Evolutionary conservation across 2,329 filamentous ascomycete species (phyloP), one percentile per base, ranked within the genome.

Genomic region (Xylariomycetidae sp.): DNA sequence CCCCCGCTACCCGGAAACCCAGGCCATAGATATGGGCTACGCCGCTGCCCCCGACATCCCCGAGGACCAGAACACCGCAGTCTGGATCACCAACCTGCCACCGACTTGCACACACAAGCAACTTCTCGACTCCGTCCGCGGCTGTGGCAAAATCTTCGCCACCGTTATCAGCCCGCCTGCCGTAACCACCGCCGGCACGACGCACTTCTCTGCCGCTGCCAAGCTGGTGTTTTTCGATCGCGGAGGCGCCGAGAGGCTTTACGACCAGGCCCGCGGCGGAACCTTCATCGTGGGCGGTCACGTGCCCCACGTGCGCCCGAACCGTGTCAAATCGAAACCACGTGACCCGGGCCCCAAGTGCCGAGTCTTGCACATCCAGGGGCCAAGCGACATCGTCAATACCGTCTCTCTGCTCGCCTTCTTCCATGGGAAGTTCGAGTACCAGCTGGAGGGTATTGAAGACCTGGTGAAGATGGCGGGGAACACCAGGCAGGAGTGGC

Each of bases 81-180:
- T 76, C 1, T 76, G 70, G 63, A 41, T 77, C 14, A 69, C 65
- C 3, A 67, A 70, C 31, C 59, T 77, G 0, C 67, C 71, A 0
- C 55, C 64, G 0, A 43, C 57, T 32, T 51, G 69, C 25, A 64
- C 57, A 2, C 58, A 64, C 20, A 40, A 50, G n/a, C 54, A 67
- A 40, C 64, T 76, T 2, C 63, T 76, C 2, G 36, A 45, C 2
- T 40, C 57, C 2, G 63, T 76, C 29, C 57, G 61, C 10, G 46
- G 56, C 38, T 51, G 64, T 16, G 72, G 72, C 2, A 69, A 72
- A 31, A 52, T 76, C n/a, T 74, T 59, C 48, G 67, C 68, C 29
- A 61, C 59, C 3, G 66, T 66, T 38, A 70, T 77, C 56, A 75
- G 73, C 56, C 49, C 54, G 1, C 67, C 70, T 0, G 61, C 66